Conservation (phyloP, 345 rosid genomes). For the Gossypium australe region DNA sequence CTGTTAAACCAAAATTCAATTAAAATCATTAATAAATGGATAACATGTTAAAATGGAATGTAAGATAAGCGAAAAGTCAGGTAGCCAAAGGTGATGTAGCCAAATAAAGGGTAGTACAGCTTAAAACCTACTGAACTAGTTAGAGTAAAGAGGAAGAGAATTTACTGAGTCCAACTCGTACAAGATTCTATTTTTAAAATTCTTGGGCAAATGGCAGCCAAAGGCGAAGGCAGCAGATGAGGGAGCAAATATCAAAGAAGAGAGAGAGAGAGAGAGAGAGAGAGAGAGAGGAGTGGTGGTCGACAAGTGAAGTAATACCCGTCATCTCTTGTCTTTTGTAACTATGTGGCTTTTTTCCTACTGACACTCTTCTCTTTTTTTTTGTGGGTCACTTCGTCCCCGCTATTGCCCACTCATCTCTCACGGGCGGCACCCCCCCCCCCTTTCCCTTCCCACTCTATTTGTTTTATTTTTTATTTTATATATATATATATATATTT, state of each 20-base stretch:
- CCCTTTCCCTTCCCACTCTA: too few relatives aligned
- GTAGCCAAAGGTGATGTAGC: too few relatives aligned
- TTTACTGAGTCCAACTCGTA: background rate
- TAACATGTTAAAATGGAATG: too few relatives aligned
- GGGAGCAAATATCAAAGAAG: constrained; percentile 14
- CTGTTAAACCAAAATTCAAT: too few relatives aligned
- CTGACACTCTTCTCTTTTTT: background rate
- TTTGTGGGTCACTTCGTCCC: constrained; percentile 21
- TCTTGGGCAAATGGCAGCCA: background rate
- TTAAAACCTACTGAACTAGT: too few relatives aligned
- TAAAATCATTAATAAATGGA: too few relatives aligned
- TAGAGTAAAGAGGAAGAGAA: background rate
- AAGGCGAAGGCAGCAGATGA: background rate
- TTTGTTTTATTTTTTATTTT: too few relatives aligned
- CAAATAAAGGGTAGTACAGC: too few relatives aligned
- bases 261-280: constrained; percentile 20
- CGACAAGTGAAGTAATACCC: constrained; percentile 16
- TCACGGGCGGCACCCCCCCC: constrained; percentile 1
- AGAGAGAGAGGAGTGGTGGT: constrained; percentile 18
- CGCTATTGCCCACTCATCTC: background rate
- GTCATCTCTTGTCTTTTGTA: constrained; percentile 29
- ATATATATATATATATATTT: too few relatives aligned
- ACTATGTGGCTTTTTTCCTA: background rate
- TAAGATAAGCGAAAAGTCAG: too few relatives aligned
- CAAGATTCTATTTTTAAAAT: background rate